phyloP scores from a whole-genome alignment of 345 rosid genomes.

The Euphorbia lathyris region DNA sequence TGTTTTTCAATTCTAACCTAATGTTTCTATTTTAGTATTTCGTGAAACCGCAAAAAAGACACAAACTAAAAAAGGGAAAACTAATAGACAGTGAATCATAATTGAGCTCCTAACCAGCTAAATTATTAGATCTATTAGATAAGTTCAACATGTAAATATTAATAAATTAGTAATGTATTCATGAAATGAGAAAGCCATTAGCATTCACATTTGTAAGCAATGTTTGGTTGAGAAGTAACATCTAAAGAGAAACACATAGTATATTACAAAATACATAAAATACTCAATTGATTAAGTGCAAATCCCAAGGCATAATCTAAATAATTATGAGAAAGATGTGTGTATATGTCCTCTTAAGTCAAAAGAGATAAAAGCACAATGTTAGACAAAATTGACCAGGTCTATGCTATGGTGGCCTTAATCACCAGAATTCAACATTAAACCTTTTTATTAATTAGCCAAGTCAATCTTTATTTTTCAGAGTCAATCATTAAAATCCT shows the following conservation, averaged over 20 bases:
- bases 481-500: not conserved
- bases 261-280: not conserved
- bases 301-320: not conserved
- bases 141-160: not conserved
- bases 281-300: not conserved
- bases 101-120: too few relatives aligned
- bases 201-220: not conserved
- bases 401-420: slow-evolving; percentile 3
- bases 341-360: slow-evolving; percentile 9
- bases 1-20: too few relatives aligned
- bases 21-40: too few relatives aligned
- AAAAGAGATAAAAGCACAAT: not conserved
- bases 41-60: too few relatives aligned
- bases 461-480: slow-evolving; percentile 5
- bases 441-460: not conserved
- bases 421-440: not conserved
- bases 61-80: too few relatives aligned
- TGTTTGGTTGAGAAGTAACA: not conserved
- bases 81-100: too few relatives aligned
- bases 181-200: not conserved
- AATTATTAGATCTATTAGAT: too few relatives aligned
- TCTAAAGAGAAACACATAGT: too few relatives aligned
- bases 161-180: not conserved
- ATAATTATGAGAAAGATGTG: not conserved
- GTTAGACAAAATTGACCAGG: slow-evolving; percentile 13